phyloP scores from a whole-genome alignment of 148 eudicot genomes.

The Hydrangea macrophylla region DNA sequence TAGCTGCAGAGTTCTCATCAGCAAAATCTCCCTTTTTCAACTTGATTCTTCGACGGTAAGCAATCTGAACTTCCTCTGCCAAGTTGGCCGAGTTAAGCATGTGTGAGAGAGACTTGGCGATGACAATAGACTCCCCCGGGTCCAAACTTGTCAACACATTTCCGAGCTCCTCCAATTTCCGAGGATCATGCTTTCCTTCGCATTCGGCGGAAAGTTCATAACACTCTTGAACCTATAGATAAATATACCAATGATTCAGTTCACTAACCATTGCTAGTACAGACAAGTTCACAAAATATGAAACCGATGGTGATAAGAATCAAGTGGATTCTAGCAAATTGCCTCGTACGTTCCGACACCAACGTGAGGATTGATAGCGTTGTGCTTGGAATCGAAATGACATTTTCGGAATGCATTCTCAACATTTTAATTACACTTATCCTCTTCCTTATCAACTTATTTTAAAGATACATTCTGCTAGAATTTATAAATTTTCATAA shows the following conservation, averaged over 20 bases:
- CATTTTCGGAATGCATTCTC: too few relatives aligned
- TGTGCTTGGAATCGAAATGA: too few relatives aligned
- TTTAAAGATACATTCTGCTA: too few relatives aligned
- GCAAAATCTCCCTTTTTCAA: constrained; percentile 80
- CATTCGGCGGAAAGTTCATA: constrained; percentile 95
- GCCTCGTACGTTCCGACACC: neutral
- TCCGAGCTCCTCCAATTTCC: constrained; percentile 92
- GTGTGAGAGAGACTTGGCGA: constrained; percentile 86
- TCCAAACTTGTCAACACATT: constrained; percentile 82
- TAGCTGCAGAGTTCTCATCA: constrained; percentile 81
- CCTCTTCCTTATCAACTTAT: too few relatives aligned
- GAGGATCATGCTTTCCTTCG: constrained; percentile 70
- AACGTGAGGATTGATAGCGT: neutral
- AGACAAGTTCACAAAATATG: neutral
- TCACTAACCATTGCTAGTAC: neutral
- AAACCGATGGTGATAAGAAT: neutral
- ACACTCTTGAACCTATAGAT: constrained; percentile 82
- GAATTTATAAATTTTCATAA: too few relatives aligned
- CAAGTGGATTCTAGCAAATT: neutral
- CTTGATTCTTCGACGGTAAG: constrained; percentile 73
- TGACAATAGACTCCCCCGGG: constrained; percentile 87
- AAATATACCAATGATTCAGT: constrained; percentile 8
- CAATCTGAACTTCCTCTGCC: constrained; percentile 96
- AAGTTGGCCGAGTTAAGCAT: constrained; percentile 96
- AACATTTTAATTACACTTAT: too few relatives aligned